A percentile compares a stretch with the other conserved stretches of the same genome.
phyloP scores from a whole-genome alignment of 192 early-diverging fungal species.

The Coemansia asiatica region DNA sequence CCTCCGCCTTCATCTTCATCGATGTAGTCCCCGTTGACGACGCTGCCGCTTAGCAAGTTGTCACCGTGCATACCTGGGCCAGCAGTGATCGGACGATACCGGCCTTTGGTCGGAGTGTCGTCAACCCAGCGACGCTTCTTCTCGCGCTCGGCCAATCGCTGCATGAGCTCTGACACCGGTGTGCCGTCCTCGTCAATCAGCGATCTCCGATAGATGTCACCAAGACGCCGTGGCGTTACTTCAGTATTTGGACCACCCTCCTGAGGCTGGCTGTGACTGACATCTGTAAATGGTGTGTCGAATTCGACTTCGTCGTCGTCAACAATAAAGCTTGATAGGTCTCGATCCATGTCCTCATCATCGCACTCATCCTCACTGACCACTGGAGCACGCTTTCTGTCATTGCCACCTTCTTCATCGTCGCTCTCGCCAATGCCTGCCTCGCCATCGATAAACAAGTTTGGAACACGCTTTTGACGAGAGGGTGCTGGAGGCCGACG shows the following conservation, averaged over 20 bases:
- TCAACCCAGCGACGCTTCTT: slow-evolving; percentile 49
- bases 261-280: neutral
- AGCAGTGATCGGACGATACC: neutral
- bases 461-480: slow-evolving; percentile 4
- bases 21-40: slow-evolving; percentile 2
- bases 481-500: slow-evolving; percentile 8
- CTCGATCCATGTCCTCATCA: slow-evolving; percentile 37
- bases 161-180: slow-evolving; percentile 41
- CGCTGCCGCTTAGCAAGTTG: neutral
- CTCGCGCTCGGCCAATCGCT: slow-evolving; percentile 44
- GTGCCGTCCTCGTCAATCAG: slow-evolving; percentile 24
- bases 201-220: slow-evolving; percentile 46
- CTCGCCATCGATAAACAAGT: slow-evolving; percentile 44
- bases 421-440: slow-evolving; percentile 44
- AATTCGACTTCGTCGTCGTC: slow-evolving; percentile 47
- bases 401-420: slow-evolving; percentile 12
- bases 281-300: slow-evolving; percentile 17
- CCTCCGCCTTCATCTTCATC: slow-evolving; percentile 8
- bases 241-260: neutral
- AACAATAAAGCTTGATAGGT: slow-evolving; percentile 53
- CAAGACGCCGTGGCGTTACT: slow-evolving; percentile 22
- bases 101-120: slow-evolving; percentile 35
- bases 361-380: slow-evolving; percentile 35
- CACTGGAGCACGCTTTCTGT: neutral
- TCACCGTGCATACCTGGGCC: neutral